These are phyloP conservation scores for Elsinoe necatrix DNA, from an alignment of 2,329 filamentous ascomycete species.

Conservation along the genomic window DNA sequence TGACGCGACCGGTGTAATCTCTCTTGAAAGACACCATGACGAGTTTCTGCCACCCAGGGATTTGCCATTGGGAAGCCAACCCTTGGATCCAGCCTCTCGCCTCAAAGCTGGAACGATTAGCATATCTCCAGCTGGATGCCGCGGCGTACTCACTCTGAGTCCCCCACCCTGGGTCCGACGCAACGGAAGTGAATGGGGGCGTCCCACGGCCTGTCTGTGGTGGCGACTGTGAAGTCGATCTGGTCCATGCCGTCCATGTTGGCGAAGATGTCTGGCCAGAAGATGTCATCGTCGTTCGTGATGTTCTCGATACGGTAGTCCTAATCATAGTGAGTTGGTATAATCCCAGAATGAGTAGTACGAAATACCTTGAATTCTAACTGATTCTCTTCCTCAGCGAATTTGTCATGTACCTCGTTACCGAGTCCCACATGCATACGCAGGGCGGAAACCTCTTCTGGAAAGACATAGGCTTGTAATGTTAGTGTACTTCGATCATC, in stretches of 20 bases:
- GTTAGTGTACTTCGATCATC: slow-evolving; percentile 18
- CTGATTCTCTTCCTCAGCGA: slow-evolving; percentile 27
- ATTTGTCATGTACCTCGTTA: slow-evolving; percentile 22
- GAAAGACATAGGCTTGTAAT: slow-evolving; percentile 30
- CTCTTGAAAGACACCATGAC: slow-evolving; percentile 45
- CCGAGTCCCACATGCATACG: slow-evolving; percentile 18
- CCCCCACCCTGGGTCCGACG: background rate
- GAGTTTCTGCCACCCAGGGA: slow-evolving; percentile 47
- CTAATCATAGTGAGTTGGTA: background rate
- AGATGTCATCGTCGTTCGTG: background rate
- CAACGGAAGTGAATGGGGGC: background rate
- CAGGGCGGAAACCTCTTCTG: slow-evolving; percentile 24
- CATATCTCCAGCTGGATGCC: background rate
- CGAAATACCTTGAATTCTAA: slow-evolving; percentile 24
- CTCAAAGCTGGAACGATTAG: slow-evolving; percentile 23
- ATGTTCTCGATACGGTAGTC: slow-evolving; percentile 18
- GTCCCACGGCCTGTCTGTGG: background rate
- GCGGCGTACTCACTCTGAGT: background rate
- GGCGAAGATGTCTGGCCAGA: background rate
- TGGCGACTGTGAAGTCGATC: background rate
- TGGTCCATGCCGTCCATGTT: background rate
- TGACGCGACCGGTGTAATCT: slow-evolving; percentile 22
- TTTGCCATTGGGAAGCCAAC: slow-evolving; percentile 40
- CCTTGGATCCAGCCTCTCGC: slow-evolving; percentile 43
- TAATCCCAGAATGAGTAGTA: background rate